Base-by-base conservation (phyloP, 2,329 filamentous ascomycete genomes). In the Arthrinium phaeospermum region DNA sequence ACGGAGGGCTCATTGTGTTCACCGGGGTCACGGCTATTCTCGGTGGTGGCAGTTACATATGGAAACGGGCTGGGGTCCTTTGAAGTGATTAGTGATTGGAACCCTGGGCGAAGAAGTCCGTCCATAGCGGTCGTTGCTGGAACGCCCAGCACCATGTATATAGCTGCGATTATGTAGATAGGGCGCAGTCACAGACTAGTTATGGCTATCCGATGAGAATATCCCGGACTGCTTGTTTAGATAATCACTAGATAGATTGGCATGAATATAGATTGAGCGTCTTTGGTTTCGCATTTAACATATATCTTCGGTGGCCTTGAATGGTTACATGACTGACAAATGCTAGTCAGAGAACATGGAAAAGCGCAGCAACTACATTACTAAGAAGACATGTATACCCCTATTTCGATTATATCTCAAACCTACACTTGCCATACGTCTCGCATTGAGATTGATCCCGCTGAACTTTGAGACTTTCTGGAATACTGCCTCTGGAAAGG, bases 1-100 rank as follows among this genome's bases (percentile, higher is more conserved):
- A 87, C 77, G 87, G 88, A 1, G 81, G 82, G 14, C 75, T 90
- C 76, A 89, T 90, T 73, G 81, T 88, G n/a, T 90, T 89, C 74
- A 90, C 88, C 0, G 88, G 87, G 1, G 81, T 86, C 4, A 89
- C 87, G 7, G 87, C 87, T 14, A 75, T 86, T 5, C 75, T 87
- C 14, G 85, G 86, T 0, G 86, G 86, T 3, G 79, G 83, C 19
- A 85, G 84, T 72, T 85, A 84, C 71, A 69, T 86, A 19, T 85
- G 85, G 80, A 84, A 74, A 76, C 79, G 76, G 72, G 70, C 76
- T 74, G 75, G 80, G 68, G 24, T 80, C 72, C 73, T 77, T 74
- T 75, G 47, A 73, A 1, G 8, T 12, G 19, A 7, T 64, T n/a
- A 10, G 7, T 7, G 3, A n/a, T 3, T 10, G 34, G 4, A 30